Conservation (phyloP, 805 yeast species). For the Saccharomycopsis schoenii region DNA sequence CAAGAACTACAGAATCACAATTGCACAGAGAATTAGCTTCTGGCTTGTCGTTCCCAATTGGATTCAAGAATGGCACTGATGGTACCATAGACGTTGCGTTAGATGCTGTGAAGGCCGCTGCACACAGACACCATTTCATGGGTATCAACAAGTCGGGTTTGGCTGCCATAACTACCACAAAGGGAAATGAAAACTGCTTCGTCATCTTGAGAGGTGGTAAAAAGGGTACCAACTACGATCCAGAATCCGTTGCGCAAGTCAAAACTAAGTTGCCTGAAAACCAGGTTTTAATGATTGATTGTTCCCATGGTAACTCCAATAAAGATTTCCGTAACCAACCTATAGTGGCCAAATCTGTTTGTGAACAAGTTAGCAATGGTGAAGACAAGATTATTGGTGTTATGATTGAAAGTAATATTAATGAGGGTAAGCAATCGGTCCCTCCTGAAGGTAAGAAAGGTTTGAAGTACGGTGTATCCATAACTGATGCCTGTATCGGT, state of each 20-base stretch:
- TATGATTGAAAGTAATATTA: conserved; percentile 91
- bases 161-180: conserved; percentile 92
- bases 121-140: conserved; percentile 88
- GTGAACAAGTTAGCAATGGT: conserved; percentile 72
- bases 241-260: conserved; percentile 49
- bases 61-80: conserved; percentile 97
- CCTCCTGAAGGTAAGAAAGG: conserved; percentile 67
- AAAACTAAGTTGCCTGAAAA: conserved; percentile 32
- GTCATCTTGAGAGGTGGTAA: conserved; percentile 95
- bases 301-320: conserved; percentile 93
- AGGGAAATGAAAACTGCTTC: conserved; percentile 85
- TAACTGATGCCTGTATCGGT: conserved; percentile 95
- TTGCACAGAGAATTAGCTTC: conserved; percentile 95
- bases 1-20: conserved; percentile 97
- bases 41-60: conserved; percentile 95
- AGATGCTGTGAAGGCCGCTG: conserved; percentile 88
- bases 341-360: conserved; percentile 65
- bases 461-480: conserved; percentile 85
- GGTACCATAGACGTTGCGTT: conserved; percentile 91
- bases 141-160: conserved; percentile 94
- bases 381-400: conserved; percentile 76
- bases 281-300: conserved; percentile 76
- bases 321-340: conserved; percentile 93
- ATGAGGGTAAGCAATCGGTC: conserved; percentile 89
- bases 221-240: conserved; percentile 82